A percentile compares a stretch with the other conserved stretches of the same genome.
Conservation (phyloP, 352 stramenopile species). For the Peronospora destructor region DNA sequence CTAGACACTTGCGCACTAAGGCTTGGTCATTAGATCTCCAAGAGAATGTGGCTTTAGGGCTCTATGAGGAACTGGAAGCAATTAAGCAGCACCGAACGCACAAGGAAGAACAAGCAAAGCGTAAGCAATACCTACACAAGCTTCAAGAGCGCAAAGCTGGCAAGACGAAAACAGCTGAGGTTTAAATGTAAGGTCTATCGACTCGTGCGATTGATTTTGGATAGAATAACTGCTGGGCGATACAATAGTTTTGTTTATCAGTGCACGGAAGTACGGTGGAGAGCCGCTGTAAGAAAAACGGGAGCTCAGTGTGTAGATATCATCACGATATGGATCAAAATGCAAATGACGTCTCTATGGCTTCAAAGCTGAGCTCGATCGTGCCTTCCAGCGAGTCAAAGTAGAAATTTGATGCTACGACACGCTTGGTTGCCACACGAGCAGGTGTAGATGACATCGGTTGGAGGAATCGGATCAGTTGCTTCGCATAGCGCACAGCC, state of each 20-base stretch:
- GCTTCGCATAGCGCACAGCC: slow-evolving; percentile 55
- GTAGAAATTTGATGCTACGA: slow-evolving; percentile 32
- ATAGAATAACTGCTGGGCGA: no score
- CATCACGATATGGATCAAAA: neutral
- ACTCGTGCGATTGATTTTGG: no score
- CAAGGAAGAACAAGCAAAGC: slow-evolving; percentile 26
- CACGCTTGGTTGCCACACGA: neutral
- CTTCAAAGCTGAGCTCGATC: slow-evolving; percentile 43
- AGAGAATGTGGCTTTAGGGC: slow-evolving; percentile 32
- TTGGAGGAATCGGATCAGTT: slow-evolving; percentile 64
- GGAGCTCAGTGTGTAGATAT: no score
- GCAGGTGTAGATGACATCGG: slow-evolving; percentile 4
- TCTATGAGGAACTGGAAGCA: slow-evolving; percentile 30
- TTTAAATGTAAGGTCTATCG: slow-evolving; percentile 9
- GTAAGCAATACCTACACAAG: slow-evolving; percentile 28
- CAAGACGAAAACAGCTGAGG: slow-evolving; percentile 10
- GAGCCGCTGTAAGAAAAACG: no score
- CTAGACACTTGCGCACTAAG: slow-evolving; percentile 39
- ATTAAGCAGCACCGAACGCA: slow-evolving; percentile 27
- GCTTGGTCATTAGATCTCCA: slow-evolving; percentile 51
- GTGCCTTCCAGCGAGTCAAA: slow-evolving; percentile 60
- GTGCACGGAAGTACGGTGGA: no score
- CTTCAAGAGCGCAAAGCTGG: slow-evolving; percentile 20
- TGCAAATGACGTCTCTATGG: slow-evolving; percentile 14
- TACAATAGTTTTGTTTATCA: no score